Percentiles rank a stretch among this genome's conserved stretches.
Evolutionary conservation across 306 rosid genomes (phyloP).

Genomic region (Trichosanthes cucumerina): DNA sequence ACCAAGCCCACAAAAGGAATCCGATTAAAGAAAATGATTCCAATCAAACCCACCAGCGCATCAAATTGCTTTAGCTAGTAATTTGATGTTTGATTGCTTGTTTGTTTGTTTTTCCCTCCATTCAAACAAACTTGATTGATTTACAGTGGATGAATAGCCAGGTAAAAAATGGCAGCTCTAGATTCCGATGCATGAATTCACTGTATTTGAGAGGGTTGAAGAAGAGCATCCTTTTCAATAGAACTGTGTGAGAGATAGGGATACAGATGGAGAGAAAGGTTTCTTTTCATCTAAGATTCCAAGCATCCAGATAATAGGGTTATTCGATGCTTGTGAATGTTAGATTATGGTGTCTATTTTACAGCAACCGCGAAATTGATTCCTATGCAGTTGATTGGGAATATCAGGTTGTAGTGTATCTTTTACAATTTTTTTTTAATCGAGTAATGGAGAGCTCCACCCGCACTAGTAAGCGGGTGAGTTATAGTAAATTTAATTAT

Average conservation of each 20-base stretch:
- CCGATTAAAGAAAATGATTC: neutral
- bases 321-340: neutral
- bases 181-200: neutral
- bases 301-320: neutral
- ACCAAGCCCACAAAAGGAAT: neutral
- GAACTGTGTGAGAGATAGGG: neutral
- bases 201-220: neutral
- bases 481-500: no score
- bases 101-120: neutral
- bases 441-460: neutral
- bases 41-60: no score
- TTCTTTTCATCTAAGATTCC: neutral
- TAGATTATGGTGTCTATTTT: neutral
- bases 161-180: neutral
- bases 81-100: neutral
- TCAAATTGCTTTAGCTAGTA: no score
- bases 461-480: neutral
- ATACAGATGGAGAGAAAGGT: neutral
- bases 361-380: neutral
- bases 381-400: neutral
- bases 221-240: neutral
- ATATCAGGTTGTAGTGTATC: neutral
- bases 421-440: no score
- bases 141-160: neutral
- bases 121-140: neutral